Evolutionary conservation across 169 alveolate species (phyloP).

Genomic region (Cryptosporidium sp.): DNA sequence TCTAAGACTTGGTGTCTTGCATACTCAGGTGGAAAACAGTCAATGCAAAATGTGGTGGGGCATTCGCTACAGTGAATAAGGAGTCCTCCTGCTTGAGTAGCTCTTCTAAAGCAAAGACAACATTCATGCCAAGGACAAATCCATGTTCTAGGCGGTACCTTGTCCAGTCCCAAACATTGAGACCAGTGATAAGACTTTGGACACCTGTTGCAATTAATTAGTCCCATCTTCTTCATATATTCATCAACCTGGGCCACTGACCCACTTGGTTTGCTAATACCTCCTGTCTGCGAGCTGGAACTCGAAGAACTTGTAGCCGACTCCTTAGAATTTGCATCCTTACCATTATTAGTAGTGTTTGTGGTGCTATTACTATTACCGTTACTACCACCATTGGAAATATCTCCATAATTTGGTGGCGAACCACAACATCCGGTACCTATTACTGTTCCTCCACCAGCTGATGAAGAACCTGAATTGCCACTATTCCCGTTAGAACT

Average conservation of each 20-base stretch:
- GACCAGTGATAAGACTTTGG: constrained; percentile 91
- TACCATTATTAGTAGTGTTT: neutral
- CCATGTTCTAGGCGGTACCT: constrained; percentile 86
- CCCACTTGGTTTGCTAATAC: constrained; percentile 10
- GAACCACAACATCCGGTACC: constrained; percentile 57
- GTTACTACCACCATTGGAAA: neutral
- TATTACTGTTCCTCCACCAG: constrained; percentile 5
- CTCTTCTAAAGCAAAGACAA: constrained; percentile 89
- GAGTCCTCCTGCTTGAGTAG: constrained; percentile 90
- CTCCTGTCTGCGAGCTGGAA: neutral
- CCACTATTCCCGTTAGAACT: neutral
- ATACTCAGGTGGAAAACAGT: constrained; percentile 92
- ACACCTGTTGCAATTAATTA: constrained; percentile 88
- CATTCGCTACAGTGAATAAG: constrained; percentile 92
- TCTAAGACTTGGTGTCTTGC: constrained; percentile 81
- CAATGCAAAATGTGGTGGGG: constrained; percentile 91
- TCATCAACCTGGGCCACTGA: constrained; percentile 62
- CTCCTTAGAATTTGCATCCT: neutral
- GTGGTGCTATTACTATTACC: neutral
- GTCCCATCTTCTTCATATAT: constrained; percentile 77
- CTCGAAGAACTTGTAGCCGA: neutral
- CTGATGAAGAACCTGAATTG: neutral
- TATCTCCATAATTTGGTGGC: constrained; percentile 50
- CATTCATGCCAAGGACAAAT: constrained; percentile 94
- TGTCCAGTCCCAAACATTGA: constrained; percentile 81